These are phyloP conservation scores for Trypanosoma melophagium DNA, from an alignment of 208 protist species.

Conservation along the genomic window DNA sequence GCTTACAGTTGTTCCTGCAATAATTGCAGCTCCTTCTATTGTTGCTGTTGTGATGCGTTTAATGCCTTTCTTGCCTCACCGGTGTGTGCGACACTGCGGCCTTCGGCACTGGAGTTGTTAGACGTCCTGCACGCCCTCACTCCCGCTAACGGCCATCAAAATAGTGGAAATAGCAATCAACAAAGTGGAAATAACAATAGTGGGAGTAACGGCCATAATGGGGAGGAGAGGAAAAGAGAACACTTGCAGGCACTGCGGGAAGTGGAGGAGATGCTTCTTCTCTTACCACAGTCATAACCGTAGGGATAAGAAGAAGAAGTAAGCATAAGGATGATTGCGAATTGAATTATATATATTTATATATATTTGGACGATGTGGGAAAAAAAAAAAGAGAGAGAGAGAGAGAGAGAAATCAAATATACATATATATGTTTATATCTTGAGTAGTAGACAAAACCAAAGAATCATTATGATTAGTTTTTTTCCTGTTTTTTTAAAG, in stretches of 20 bases:
- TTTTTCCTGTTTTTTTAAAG: background rate
- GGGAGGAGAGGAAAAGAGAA: background rate
- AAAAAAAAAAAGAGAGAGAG: background rate
- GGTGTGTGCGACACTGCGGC: background rate
- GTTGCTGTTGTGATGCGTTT: background rate
- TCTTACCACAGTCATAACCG: too few relatives aligned
- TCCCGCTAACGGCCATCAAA: too few relatives aligned
- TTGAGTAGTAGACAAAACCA: background rate
- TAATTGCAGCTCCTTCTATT: too few relatives aligned
- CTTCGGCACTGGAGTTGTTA: slow-evolving; percentile 7
- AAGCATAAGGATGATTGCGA: background rate
- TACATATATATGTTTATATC: background rate
- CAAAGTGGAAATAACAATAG: too few relatives aligned
- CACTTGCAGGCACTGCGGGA: slow-evolving; percentile 15
- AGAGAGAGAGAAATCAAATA: background rate
- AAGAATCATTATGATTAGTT: background rate
- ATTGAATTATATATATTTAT: too few relatives aligned
- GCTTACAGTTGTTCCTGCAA: background rate
- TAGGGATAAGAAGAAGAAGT: background rate
- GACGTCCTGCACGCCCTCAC: slow-evolving; percentile 7
- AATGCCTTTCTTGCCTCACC: slow-evolving; percentile 6
- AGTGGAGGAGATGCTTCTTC: background rate
- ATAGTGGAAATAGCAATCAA: too few relatives aligned
- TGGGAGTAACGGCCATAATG: background rate
- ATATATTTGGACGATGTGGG: too few relatives aligned